Evolutionary conservation across 441 rosid species (phyloP), one percentile per base, ranked within the genome.

Genomic region (Euphorbia schlechtendalii): DNA sequence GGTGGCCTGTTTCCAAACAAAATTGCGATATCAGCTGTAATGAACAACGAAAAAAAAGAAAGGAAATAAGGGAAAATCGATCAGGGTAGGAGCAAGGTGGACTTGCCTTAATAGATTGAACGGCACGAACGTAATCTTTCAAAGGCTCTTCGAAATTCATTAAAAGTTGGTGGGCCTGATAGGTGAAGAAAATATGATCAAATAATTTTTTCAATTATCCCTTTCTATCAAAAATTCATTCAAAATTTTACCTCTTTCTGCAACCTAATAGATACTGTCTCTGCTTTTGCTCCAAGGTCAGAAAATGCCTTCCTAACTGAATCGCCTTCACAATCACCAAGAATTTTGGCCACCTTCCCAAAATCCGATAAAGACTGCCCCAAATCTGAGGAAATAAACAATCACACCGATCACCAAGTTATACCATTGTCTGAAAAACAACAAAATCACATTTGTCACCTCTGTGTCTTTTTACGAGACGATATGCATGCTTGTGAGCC

Each of bases 91-190:
- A 53, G 51, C 27, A 59, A 43, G 60, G 51, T 45, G 46, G 54
- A 64, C 69, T 72, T 63, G 78, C 99, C 92, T 91, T 90, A 56
- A 94, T 84, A 21, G 99, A 95, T 58, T 91, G 98, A 74, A 91
- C 96, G 63, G 92, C 86, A 61, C 86, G 95, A 28, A 89, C 97
- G 77, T 91, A 95, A 83, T 95, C 99, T 75, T 95, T 92, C 79
- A 95, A 70, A 53, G 99, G 99, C 74, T 95, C 99, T 84, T 95
- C 98, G 60, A 95, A 95, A 76, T 85, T 86, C 95, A 92, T 88
- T 76, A 95, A 67, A 40, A 27, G 15, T 15, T 17, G 34, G 8
- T 25, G 20, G 65, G 98, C 88, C 99, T 92, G 79, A 56, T 52
- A 2, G 56, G 27, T 7, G 20, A 8, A 52, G 59, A 71, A 22